Conservation (phyloP, 2,329 filamentous ascomycete species). For the Chrysoporthe austroafricana region DNA sequence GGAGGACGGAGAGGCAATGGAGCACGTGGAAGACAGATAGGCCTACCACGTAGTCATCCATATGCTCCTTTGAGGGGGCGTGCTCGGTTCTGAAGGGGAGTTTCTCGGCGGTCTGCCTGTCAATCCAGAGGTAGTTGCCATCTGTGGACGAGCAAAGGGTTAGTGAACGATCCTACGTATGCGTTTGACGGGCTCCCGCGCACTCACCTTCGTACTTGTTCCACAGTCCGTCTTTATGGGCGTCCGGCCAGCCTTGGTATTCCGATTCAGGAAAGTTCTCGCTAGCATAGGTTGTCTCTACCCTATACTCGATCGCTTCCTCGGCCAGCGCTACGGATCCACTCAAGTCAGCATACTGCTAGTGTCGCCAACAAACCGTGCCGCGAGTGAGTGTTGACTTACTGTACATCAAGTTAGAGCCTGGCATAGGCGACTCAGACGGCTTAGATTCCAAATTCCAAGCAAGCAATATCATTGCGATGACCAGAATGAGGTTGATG, state of each 20-base stretch:
- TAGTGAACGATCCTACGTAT: background rate
- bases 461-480: conserved; percentile 1
- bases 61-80: conserved; percentile 9
- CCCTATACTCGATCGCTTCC: conserved; percentile 17
- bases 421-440: background rate
- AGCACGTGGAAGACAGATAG: conserved; percentile 22
- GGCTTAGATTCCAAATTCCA: background rate
- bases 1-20: conserved; percentile 19
- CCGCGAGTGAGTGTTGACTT: background rate
- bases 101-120: background rate
- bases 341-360: background rate
- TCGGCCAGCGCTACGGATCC: conserved; percentile 11
- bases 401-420: conserved; percentile 17
- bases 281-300: conserved; percentile 22
- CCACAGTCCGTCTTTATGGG: conserved; percentile 15
- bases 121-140: conserved; percentile 20
- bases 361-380: too few species aligned
- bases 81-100: conserved; percentile 11
- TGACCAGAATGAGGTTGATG: conserved; percentile 2
- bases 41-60: conserved; percentile 19
- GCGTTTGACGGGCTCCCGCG: background rate
- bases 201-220: conserved; percentile 20
- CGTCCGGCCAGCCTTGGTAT: conserved; percentile 20
- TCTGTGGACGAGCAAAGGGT: background rate
- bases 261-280: conserved; percentile 17